Conservation (phyloP, 768 basidiomycete species). For the Podaxis sp. region DNA sequence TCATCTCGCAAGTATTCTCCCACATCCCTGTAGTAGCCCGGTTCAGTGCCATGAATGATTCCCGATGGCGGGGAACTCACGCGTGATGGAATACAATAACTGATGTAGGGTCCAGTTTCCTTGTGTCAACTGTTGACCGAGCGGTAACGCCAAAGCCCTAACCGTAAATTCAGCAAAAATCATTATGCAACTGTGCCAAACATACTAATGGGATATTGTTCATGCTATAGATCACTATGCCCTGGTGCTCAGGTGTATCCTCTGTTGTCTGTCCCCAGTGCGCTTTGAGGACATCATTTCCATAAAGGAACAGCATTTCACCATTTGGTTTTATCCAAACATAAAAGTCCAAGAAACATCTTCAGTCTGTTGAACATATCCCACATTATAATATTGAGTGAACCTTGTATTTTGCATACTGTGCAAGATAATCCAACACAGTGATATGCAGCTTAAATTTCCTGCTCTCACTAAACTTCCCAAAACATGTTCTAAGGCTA, state of each 20-base stretch:
- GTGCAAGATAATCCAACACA: slow-evolving; percentile 86
- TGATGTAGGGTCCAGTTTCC: slow-evolving; percentile 95
- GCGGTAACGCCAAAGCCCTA: slow-evolving; percentile 99
- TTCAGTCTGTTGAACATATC: background rate
- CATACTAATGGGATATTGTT: slow-evolving; percentile 86
- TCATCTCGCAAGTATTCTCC: slow-evolving; percentile 98
- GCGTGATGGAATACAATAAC: slow-evolving; percentile 99
- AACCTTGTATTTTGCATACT: slow-evolving; percentile 98
- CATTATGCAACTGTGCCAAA: background rate
- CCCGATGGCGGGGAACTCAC: slow-evolving; percentile 54
- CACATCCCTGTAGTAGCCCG: slow-evolving; percentile 68
- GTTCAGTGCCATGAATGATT: slow-evolving; percentile 15
- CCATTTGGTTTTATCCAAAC: slow-evolving; percentile 99
- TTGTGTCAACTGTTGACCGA: slow-evolving; percentile 90
- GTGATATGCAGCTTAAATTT: slow-evolving; percentile 98
- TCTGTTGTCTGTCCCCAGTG: slow-evolving; percentile 98
- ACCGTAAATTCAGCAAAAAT: background rate
- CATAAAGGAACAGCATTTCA: slow-evolving; percentile 99
- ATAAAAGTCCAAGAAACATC: slow-evolving; percentile 37
- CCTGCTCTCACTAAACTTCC: slow-evolving; percentile 95
- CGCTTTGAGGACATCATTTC: slow-evolving; percentile 97
- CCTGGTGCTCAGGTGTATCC: slow-evolving; percentile 98
- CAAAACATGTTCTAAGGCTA: slow-evolving; percentile 93
- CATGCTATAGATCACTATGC: slow-evolving; percentile 97
- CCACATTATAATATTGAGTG: slow-evolving; percentile 16